These are phyloP conservation scores for Boletus edulis DNA, from an alignment of 768 basidiomycete species.

Conservation along the genomic window DNA sequence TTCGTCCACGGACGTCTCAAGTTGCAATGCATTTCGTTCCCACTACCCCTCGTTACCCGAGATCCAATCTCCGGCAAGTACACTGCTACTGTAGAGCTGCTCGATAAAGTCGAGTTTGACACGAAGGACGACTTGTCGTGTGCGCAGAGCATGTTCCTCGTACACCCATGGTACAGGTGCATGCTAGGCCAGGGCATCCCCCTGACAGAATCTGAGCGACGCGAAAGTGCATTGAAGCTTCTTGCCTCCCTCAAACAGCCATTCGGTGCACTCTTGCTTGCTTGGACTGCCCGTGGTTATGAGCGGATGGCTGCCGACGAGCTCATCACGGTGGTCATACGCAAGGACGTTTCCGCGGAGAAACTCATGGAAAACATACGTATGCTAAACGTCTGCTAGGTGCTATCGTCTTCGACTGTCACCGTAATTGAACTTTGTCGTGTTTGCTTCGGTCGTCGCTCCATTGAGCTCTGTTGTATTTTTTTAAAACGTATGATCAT, in stretches of 20 bases:
- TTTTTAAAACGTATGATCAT: too few species aligned
- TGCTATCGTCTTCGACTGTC: background rate
- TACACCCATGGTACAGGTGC: constrained; percentile 14
- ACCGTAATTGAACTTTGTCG: background rate
- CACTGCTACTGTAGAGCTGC: background rate
- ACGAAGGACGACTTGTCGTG: constrained; percentile 1
- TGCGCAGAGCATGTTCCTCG: constrained; percentile 7
- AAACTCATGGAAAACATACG: constrained; percentile 1
- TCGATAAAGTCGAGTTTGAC: constrained; percentile 8
- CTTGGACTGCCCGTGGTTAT: background rate
- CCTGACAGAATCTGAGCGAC: background rate
- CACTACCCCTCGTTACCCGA: background rate
- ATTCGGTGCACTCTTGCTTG: constrained; percentile 17
- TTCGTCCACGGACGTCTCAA: constrained; percentile 11
- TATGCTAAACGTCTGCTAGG: constrained; percentile 10
- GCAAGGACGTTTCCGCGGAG: constrained; percentile 2
- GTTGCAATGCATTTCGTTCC: constrained; percentile 10
- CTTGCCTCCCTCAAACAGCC: constrained; percentile 7
- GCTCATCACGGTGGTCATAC: constrained; percentile 3
- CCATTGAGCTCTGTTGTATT: too few species aligned
- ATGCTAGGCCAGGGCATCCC: constrained; percentile 1
- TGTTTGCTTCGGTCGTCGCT: too few species aligned
- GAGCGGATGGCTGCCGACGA: constrained; percentile 11
- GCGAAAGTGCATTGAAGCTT: constrained; percentile 1
- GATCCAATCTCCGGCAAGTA: background rate